Conservation (phyloP, 371 early-diverging fungal species). For the Zopfochytrium polystomum region DNA sequence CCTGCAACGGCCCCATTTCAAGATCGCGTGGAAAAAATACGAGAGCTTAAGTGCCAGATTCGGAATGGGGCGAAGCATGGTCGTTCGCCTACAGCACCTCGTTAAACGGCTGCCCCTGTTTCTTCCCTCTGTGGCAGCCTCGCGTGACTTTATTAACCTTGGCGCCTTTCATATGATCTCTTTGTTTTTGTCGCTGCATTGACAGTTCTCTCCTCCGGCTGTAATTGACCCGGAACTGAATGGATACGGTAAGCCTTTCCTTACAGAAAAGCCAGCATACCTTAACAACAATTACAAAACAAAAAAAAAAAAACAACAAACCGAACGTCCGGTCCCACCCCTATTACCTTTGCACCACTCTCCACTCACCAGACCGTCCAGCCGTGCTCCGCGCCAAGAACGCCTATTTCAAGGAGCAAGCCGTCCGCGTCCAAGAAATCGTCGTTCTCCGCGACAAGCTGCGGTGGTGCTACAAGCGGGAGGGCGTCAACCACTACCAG, state of each 20-base stretch:
- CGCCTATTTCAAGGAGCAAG: conserved; percentile 39
- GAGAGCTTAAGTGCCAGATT: too few relatives aligned
- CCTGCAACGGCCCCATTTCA: too few relatives aligned
- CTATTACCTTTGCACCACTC: not conserved
- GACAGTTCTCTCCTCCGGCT: not conserved
- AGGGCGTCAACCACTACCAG: conserved; percentile 50
- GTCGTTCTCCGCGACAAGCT: conserved; percentile 44
- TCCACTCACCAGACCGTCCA: conserved; percentile 34
- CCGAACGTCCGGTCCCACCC: not conserved
- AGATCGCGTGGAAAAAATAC: too few relatives aligned
- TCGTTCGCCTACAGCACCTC: too few relatives aligned
- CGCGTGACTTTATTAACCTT: too few relatives aligned
- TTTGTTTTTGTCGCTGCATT: too few relatives aligned
- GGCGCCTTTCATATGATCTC: too few relatives aligned
- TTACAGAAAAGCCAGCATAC: not conserved
- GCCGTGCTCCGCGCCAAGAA: conserved; percentile 41
- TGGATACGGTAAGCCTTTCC: not conserved
- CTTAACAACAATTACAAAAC: not conserved
- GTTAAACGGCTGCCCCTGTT: too few relatives aligned
- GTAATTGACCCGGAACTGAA: not conserved
- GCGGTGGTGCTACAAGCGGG: conserved; percentile 51
- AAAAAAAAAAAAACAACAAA: not conserved
- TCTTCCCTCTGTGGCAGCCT: too few relatives aligned
- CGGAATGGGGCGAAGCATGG: too few relatives aligned
- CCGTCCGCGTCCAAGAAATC: conserved; percentile 43